Evolutionary conservation across 345 rosid genomes (phyloP), one percentile per base, ranked within the genome.

Genomic region (Microcos paniculata): DNA sequence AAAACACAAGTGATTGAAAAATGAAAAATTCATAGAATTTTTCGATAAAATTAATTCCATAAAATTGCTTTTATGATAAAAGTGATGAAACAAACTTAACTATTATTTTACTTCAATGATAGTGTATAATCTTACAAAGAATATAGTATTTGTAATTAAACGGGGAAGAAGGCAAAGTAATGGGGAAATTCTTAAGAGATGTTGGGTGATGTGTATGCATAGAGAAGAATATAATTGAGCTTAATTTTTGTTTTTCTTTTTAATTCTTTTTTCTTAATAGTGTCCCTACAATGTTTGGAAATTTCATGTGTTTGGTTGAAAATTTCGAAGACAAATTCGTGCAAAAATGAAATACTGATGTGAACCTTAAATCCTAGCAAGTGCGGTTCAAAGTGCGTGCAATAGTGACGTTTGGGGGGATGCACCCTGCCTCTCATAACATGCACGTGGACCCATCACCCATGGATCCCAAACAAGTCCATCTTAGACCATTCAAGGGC

Each of bases 381-480:
- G 85, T 81, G 77, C 85, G 82, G 84, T 42, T 69, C 16, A 14
- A 13, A 51, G 9, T n/a, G 10, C 31, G 14, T 52, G 64, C 9
- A 61, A 56, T 3, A 8, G n/a, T 72, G 78, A 64, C 76, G 30
- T 74, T 64, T 42, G 71, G 80, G 82, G 77, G 81, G 80, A 79
- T 77, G 87, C 68, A 84, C 58, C 80, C 71, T 45, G 46, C 73
- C 79, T 72, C 76, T 12, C 3, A 12, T 58, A 56, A 43, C 84
- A 77, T 74, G 79, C 78, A 73, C 79, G 78, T 52, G 85, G 88
- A 74, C 83, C 86, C 86, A 59, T 77, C 87, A 74, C 83, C 86
- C 86, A 59, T 77, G 42, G 9, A 72, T 62, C 59, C 59, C 58
- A n/a, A 72, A 51, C 58, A 69, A 62, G 5, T 59, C 70, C 83